Percentiles rank a stretch among this genome's conserved stretches.
Conservation (phyloP, 164 flowering plant genomes). For the Annona cherimola region DNA sequence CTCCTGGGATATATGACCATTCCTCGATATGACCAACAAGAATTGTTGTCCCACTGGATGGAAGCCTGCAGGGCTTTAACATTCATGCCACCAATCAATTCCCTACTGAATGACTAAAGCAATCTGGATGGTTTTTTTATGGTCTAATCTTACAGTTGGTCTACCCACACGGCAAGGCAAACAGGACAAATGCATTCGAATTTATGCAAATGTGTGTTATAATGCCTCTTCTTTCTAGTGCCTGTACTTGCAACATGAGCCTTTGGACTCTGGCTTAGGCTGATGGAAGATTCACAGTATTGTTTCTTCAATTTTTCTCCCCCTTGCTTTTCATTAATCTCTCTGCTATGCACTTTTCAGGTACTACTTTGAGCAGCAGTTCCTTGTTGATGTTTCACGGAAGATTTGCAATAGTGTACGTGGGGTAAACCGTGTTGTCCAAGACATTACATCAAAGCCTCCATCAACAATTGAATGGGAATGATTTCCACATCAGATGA, state of each 20-base stretch:
- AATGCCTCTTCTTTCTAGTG: no score
- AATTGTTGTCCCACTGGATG: no score
- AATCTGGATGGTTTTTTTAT: no score
- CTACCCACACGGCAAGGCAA: not conserved
- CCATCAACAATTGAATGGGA: conserved; percentile 97
- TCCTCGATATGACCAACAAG: no score
- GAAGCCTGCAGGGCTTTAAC: no score
- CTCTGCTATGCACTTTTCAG: conserved; percentile 27
- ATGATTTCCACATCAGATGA: conserved; percentile 19
- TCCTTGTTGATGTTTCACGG: conserved; percentile 69
- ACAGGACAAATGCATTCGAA: not conserved
- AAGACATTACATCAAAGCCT: conserved; percentile 94
- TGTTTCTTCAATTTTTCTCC: not conserved
- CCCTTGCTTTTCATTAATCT: no score
- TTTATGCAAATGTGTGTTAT: not conserved
- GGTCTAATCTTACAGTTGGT: not conserved
- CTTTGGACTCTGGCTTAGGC: no score
- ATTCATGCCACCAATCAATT: no score
- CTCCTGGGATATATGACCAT: no score
- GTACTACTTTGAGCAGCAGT: conserved; percentile 83
- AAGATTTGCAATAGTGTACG: conserved; percentile 84
- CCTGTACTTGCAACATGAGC: no score
- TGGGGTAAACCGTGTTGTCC: conserved; percentile 85
- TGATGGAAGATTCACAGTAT: no score
- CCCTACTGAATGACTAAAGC: no score